Base-by-base conservation (phyloP, 495 filamentous ascomycete genomes). In the Rhypophila decipiens region DNA sequence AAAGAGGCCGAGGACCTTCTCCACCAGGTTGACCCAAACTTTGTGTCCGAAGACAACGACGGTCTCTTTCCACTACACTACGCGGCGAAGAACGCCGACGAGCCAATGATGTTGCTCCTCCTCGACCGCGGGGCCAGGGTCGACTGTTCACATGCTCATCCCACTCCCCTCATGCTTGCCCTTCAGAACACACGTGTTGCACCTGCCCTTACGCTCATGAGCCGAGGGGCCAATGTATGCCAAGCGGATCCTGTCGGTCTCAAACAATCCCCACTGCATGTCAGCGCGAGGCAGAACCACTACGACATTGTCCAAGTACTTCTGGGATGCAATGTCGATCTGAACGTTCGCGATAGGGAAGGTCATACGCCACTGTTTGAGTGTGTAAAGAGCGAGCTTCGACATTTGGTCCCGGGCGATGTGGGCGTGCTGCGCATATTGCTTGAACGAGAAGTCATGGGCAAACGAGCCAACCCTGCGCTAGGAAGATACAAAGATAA, bases 281-380 rank as follows among this genome's bases (percentile, higher is more conserved):
- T 45, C 15, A 51, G 51, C 1, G 50, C 40, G 1, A 15, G 18
- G 4, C 35, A 50, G 18, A 50, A 48, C 19, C 20, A 48, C 21
- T 24, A 11, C 3, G 24, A 34, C 23, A 36, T 58, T 9, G 44
- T 46, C 12, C 33, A 51, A 18, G n/a, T 35, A 0, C 35, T 58
- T 3, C 24, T 58, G 2, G 20, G 41, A 1, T 43, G 55, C 1
- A 51, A 45, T 0, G 55, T 51, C 2, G 31, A 47, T 22, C 36
- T 38, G 1, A 44, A 42, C 15, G 51, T 40, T 1, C 29, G 12
- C 20, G 52, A 55, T 17, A 1, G 2, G 4, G 15, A 22, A 3
- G 42, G 42, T 0, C 23, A 31, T 4, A 55, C 52, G 11, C 52
- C 52, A 2, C 13, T 55, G 5, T 42, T 43, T 42, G 51, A 46